Conservation (phyloP, 2,329 filamentous ascomycete genomes). For the Coniella vitis region DNA sequence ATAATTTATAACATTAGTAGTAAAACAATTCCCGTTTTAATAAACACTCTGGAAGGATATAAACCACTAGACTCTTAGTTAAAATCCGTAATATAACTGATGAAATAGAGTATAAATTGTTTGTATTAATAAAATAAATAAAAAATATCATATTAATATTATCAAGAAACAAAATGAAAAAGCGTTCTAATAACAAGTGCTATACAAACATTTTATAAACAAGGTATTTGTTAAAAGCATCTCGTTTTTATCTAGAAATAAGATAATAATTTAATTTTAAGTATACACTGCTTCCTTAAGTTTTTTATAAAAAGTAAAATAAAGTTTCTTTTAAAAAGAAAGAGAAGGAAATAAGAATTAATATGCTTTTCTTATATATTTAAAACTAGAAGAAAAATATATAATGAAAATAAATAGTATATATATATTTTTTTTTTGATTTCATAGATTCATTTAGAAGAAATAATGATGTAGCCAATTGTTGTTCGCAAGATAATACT, state of each 20-base stretch:
- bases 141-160: background rate
- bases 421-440: too few species aligned
- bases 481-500: too few species aligned
- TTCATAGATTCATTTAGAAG: too few species aligned
- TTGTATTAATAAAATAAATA: background rate
- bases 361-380: too few species aligned
- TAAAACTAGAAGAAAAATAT: background rate
- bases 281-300: too few species aligned
- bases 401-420: background rate
- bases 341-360: background rate
- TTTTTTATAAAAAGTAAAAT: too few species aligned
- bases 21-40: too few species aligned
- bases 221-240: background rate
- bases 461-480: too few species aligned
- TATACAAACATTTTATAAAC: background rate
- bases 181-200: background rate
- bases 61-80: too few species aligned
- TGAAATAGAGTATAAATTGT: background rate
- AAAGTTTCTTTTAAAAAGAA: background rate
- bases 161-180: background rate
- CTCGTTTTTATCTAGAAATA: background rate
- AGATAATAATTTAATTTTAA: background rate
- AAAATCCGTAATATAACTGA: too few species aligned
- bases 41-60: too few species aligned
- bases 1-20: too few species aligned